Evolutionary conservation across 31 red algal genomes (phyloP).

Genomic region (Endocladia muricata): DNA sequence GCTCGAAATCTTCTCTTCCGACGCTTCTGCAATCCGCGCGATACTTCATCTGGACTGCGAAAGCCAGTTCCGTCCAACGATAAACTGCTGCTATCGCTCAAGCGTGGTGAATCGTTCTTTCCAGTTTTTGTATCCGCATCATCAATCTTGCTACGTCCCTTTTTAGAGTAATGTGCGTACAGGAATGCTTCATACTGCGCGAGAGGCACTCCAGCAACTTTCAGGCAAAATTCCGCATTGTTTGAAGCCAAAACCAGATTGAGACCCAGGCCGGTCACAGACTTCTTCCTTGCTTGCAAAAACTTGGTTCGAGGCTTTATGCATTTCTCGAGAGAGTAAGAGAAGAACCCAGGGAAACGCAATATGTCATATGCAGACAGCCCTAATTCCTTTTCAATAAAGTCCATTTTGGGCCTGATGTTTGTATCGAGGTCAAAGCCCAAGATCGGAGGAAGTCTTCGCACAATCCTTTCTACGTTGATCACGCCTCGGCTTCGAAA

Average conservation of each 20-base stretch:
- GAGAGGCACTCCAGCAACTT: not conserved
- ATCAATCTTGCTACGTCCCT: not conserved
- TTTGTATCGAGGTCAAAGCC: conserved; percentile 43
- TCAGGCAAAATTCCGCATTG: conserved; percentile 26
- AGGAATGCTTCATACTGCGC: conserved; percentile 1
- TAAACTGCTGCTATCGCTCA: not conserved
- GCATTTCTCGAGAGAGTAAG: conserved; percentile 46
- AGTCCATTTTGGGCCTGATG: conserved; percentile 55
- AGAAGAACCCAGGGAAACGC: conserved; percentile 66
- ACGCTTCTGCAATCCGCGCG: too few species aligned
- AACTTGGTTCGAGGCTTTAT: conserved; percentile 52
- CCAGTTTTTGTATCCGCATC: not conserved
- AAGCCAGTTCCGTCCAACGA: too few species aligned
- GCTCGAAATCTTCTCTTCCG: not conserved
- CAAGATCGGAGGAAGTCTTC: conserved; percentile 42
- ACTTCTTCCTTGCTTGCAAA: conserved; percentile 14
- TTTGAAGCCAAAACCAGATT: conserved; percentile 10
- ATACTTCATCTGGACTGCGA: too few species aligned
- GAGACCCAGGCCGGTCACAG: conserved; percentile 17
- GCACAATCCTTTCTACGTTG: conserved; percentile 62
- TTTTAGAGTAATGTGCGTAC: too few species aligned
- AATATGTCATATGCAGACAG: conserved; percentile 50
- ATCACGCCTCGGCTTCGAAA: conserved; percentile 11
- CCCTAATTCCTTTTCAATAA: conserved; percentile 36
- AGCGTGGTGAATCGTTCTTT: not conserved